Percentiles rank a stretch among this genome's conserved stretches.
Conservation (phyloP, 768 basidiomycete genomes). For the Gymnopilus dilepis region DNA sequence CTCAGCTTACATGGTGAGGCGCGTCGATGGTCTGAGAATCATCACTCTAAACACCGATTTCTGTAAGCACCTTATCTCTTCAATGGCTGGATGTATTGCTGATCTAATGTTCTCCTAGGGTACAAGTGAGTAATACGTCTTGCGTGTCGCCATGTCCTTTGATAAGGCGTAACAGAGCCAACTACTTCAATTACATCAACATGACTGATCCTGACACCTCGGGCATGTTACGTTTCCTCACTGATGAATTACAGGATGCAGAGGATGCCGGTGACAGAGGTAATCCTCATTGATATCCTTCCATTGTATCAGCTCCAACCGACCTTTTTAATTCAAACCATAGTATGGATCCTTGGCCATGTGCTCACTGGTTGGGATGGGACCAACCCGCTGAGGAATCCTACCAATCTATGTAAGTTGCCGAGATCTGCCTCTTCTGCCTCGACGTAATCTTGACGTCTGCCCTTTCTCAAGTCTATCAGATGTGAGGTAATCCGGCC, state of each 20-base stretch:
- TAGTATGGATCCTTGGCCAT: constrained; percentile 53
- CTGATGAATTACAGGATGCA: constrained; percentile 77
- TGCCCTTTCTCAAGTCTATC: constrained; percentile 34
- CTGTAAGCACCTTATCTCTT: constrained; percentile 49
- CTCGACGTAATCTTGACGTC: not conserved
- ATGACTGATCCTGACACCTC: constrained; percentile 70
- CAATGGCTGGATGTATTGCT: not conserved
- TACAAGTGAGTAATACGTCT: constrained; percentile 38
- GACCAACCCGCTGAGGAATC: constrained; percentile 62
- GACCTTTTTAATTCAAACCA: constrained; percentile 52
- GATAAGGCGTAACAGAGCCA: constrained; percentile 45
- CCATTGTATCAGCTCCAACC: constrained; percentile 15
- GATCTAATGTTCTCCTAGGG: constrained; percentile 31
- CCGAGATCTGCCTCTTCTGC: too few species aligned
- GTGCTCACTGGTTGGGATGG: constrained; percentile 70
- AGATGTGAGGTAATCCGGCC: constrained; percentile 36
- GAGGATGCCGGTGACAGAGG: constrained; percentile 79
- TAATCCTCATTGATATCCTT: constrained; percentile 30
- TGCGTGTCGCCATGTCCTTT: not conserved
- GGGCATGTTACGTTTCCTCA: constrained; percentile 79
- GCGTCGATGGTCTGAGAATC: constrained; percentile 67
- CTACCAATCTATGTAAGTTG: constrained; percentile 69
- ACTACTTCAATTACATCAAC: constrained; percentile 82
- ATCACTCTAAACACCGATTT: constrained; percentile 81
- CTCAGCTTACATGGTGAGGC: constrained; percentile 71